These are phyloP conservation scores for Fusarium sp. DNA, from an alignment of 2,329 filamentous ascomycete species.

Conservation along the genomic window DNA sequence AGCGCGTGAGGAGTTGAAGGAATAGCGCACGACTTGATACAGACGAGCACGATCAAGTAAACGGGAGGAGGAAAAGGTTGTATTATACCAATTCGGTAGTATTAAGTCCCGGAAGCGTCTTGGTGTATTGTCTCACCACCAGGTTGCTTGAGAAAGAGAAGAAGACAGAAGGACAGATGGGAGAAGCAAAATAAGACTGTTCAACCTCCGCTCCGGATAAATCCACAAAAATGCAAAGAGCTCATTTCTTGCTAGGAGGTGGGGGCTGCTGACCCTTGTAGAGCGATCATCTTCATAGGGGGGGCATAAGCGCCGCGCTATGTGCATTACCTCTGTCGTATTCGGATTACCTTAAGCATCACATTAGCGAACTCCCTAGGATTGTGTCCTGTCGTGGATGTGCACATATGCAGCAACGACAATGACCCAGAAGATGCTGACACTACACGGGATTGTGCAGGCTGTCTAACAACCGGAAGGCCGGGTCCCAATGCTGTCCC, in stretches of 20 bases:
- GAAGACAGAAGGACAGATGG: constrained; percentile 36
- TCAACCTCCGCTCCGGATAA: constrained; percentile 47
- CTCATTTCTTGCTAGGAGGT: constrained; percentile 47
- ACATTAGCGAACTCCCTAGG: neutral
- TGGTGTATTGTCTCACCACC: constrained; percentile 35
- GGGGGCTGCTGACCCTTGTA: constrained; percentile 43
- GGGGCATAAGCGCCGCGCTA: constrained; percentile 25
- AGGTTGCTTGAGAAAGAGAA: constrained; percentile 37
- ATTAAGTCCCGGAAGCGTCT: constrained; percentile 41
- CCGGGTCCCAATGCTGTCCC: neutral
- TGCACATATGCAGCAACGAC: constrained; percentile 24
- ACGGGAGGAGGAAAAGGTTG: constrained; percentile 38
- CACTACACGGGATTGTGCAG: constrained; percentile 4
- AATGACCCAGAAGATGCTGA: neutral
- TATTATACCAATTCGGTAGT: constrained; percentile 46
- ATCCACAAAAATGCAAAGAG: constrained; percentile 48
- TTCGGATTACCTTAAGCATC: constrained; percentile 25
- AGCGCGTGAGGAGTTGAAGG: constrained; percentile 19
- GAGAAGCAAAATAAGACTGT: constrained; percentile 40
- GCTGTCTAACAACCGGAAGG: constrained; percentile 2
- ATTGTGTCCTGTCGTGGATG: neutral
- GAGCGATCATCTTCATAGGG: constrained; percentile 15
- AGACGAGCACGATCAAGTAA: constrained; percentile 26
- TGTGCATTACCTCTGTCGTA: constrained; percentile 26
- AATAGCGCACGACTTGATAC: constrained; percentile 37